Base-by-base conservation (phyloP, 2,329 filamentous ascomycete species). In the Xylariaceae sp. region DNA sequence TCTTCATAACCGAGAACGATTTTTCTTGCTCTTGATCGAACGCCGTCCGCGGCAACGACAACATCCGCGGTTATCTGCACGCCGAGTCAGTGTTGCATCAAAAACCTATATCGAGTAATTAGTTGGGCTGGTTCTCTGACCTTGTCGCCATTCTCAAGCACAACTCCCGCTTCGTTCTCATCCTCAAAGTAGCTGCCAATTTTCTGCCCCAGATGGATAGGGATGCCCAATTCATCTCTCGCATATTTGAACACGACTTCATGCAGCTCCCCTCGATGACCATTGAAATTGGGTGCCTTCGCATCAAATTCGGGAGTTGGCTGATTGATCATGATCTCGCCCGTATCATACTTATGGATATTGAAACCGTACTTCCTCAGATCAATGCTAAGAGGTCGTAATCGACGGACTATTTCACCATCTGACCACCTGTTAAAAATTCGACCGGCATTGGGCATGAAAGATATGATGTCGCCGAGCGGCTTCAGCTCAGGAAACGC, bases 381-480 rank as follows among this genome's bases (percentile, higher is more conserved):
- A 54, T 81, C 72, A 53, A 81, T 81, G 54, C 75, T 78, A 7
- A 82, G 62, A 1, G 68, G 64, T 19, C 73, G 71, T 66, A 82
- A 70, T 40, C 70, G 69, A 41, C 66, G 63, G 7, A 71, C 69
- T 10, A 83, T 69, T 32, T 68, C 63, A 31, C 79, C 76, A 27
- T 75, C 62, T 0, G 67, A 69, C 81, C 82, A 86, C 3, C 81
- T 75, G 45, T 76, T 62, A 58, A 83, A 82, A 56, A 85, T 83
- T 38, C 81, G 76, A 0, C 80, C 79, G 11, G 73, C 79, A 55
- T 85, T 85, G 42, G 77, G 71, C 2, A 81, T 80, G 53, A 83
- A 83, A 11, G 76, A 79, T 54, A 83, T 84, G 53, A 84, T 82
- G 65, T 84, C 78, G 45, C 81, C 82, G 0, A 85, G 72, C 4